Evolutionary conservation across 306 rosid genomes (phyloP), one percentile per base, ranked within the genome.

Genomic region (Mimosa pudica): DNA sequence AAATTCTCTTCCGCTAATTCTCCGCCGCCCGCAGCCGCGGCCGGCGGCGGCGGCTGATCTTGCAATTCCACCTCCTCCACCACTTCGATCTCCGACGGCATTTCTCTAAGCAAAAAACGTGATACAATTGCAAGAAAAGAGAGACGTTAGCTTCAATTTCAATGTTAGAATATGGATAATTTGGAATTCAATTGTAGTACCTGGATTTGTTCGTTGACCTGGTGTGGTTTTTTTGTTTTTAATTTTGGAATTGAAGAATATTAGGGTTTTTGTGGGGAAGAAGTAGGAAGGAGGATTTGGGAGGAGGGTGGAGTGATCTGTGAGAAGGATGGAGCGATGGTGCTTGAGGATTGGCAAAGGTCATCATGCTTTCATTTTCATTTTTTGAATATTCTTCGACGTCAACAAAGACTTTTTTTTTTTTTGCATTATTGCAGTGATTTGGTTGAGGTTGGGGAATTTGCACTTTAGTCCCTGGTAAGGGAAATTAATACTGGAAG

Each of bases 41-140:
- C 70, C 2, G 83, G 69, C n/a, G 61, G 8, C 6, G 87, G 77
- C 65, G 84, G 87, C 3, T 75, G 90, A 80, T 86, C 87, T 47
- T 86, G 85, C 33, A 86, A 84, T 73, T 81, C 91, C 11, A 84
- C 92, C 89, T 90, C 98, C 10, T 92, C 99, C 17, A 95, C 97
- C 75, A 95, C 99, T 93, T 95, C 98, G 89, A 96, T 96, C 88
- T 96, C 99, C 81, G 99, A 96, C 54, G 98, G 89, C 99, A 96
- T 96, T 30, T 71, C 7, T 45, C 16, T 4, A 54, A 16, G 8
- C 2, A 4, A 38, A 38, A 38, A 38, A 38, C 30, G 30, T n/a
- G n/a, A n/a, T n/a, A n/a, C n/a, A n/a, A n/a, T n/a, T n/a, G n/a
- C n/a, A n/a, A n/a, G n/a, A n/a, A n/a, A n/a, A 38, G 4, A 38